phyloP scores from a whole-genome alignment of 75 land plant genomes.

The Selaginella tamariscina region DNA sequence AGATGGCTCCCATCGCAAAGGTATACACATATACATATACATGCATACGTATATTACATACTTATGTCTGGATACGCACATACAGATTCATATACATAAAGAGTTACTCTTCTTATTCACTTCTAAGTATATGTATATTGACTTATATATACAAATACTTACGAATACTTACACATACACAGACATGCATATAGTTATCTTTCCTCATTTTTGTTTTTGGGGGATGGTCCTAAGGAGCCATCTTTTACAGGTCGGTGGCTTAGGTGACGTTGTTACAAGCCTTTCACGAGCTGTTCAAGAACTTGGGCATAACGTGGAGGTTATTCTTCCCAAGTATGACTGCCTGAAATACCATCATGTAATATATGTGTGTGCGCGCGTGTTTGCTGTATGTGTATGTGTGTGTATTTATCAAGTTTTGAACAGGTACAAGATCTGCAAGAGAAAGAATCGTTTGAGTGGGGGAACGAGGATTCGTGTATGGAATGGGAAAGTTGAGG shows the following conservation, averaged over 20 bases:
- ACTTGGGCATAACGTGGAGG: conserved; percentile 10
- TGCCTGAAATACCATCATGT: conserved; percentile 11
- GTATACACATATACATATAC: no score
- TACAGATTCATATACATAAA: neutral
- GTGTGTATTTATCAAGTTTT: neutral
- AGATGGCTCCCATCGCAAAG: conserved; percentile 12
- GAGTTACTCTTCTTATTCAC: neutral
- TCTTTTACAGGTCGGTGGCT: conserved; percentile 7
- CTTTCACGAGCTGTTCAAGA: conserved; percentile 11
- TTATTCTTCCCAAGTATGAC: conserved; percentile 9
- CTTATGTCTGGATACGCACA: neutral
- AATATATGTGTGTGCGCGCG: neutral
- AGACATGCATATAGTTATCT: neutral
- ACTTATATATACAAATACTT: neutral
- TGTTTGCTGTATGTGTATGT: neutral
- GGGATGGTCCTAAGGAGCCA: conserved; percentile 1
- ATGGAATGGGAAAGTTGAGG: conserved; percentile 80
- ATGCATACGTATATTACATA: neutral
- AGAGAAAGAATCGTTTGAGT: conserved; percentile 30
- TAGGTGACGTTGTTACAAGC: conserved; percentile 9
- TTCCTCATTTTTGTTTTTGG: neutral
- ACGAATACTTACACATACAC: neutral
- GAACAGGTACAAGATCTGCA: conserved; percentile 49
- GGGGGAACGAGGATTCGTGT: conserved; percentile 69
- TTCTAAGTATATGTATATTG: neutral